These are phyloP conservation scores for Russula compacta DNA, from an alignment of 768 basidiomycete genomes.

Conservation along the genomic window DNA sequence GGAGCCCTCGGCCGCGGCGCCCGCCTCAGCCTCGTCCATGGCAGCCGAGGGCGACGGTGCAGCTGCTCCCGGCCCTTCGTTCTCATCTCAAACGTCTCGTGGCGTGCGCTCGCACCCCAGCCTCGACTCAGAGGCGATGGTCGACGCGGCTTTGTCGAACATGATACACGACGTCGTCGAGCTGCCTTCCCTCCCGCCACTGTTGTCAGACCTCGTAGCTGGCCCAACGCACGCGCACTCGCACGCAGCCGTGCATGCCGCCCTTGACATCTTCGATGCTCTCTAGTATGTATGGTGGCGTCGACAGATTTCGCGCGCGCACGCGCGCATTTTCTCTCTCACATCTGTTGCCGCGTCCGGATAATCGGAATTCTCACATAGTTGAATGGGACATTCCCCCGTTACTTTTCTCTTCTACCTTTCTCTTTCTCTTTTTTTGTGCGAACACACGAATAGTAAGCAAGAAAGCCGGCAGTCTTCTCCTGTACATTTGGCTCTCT, in stretches of 20 bases:
- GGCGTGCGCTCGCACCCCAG: slow-evolving; percentile 7
- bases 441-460: neutral
- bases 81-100: neutral
- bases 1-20: neutral
- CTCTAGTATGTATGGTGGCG: slow-evolving; percentile 1
- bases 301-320: neutral
- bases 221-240: slow-evolving; percentile 14
- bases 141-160: slow-evolving; percentile 7
- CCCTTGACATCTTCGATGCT: slow-evolving; percentile 22
- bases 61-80: neutral
- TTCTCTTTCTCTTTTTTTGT: neutral
- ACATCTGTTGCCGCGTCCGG: neutral
- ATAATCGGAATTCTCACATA: neutral
- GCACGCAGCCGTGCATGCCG: slow-evolving; percentile 13
- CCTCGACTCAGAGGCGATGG: slow-evolving; percentile 12
- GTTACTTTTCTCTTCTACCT: neutral
- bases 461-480: slow-evolving; percentile 2
- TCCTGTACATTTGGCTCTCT: slow-evolving; percentile 2
- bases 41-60: neutral
- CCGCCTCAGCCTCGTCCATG: neutral
- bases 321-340: no score
- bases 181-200: slow-evolving; percentile 4
- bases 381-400: neutral
- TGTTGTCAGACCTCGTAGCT: slow-evolving; percentile 4
- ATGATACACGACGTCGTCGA: slow-evolving; percentile 5